A percentile compares a stretch with the other conserved stretches of the same genome.
Evolutionary conservation across 306 rosid species (phyloP).

Genomic region (Quercus rubra): DNA sequence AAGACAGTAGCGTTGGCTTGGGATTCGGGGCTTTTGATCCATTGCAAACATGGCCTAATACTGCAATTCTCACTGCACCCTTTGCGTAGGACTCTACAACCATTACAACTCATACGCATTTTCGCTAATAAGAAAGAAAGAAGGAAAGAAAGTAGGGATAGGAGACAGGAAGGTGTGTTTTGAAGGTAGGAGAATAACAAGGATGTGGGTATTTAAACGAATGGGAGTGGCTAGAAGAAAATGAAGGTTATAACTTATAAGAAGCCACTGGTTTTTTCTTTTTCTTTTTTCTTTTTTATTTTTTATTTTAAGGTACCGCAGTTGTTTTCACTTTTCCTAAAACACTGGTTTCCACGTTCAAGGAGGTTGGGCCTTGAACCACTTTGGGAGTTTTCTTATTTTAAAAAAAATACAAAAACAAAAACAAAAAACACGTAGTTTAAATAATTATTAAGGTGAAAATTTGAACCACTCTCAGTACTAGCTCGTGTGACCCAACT

Average conservation of each 20-base stretch:
- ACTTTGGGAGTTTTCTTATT: conserved; percentile 8
- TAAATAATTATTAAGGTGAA: too few species aligned
- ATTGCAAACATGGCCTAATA: conserved; percentile 82
- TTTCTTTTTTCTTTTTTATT: not conserved
- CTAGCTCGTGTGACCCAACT: conserved; percentile 3
- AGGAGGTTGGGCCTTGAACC: conserved; percentile 39
- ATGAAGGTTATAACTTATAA: conserved; percentile 6
- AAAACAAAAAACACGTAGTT: not conserved
- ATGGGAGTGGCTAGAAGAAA: not conserved
- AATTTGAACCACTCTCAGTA: not conserved
- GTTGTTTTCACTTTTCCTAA: conserved; percentile 32
- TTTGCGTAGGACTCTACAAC: conserved; percentile 82
- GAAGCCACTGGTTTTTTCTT: conserved; percentile 52
- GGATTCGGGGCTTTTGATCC: conserved; percentile 92
- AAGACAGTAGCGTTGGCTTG: conserved; percentile 97
- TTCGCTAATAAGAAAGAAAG: not conserved
- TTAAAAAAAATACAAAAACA: not conserved
- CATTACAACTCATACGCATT: conserved; percentile 99
- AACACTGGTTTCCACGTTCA: conserved; percentile 57
- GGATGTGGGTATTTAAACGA: conserved; percentile 19
- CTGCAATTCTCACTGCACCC: conserved; percentile 96
- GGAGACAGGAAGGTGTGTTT: not conserved
- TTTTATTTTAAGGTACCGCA: conserved; percentile 28
- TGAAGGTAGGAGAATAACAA: not conserved
- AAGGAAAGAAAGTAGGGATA: not conserved